Evolutionary conservation across 2,329 filamentous ascomycete species (phyloP).

Genomic region (Trichoderma sp.): DNA sequence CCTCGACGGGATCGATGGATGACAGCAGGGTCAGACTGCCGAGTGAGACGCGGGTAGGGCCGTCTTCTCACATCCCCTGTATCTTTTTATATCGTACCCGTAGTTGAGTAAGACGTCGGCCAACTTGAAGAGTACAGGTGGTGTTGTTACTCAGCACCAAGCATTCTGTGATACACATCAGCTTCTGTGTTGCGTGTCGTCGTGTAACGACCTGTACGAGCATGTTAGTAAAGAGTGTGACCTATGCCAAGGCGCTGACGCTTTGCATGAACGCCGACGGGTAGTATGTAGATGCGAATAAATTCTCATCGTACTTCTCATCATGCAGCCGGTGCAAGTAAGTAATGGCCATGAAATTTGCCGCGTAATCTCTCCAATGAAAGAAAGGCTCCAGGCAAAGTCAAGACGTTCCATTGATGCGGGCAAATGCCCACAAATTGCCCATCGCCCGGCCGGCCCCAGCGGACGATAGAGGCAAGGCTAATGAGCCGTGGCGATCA

Average conservation of each 20-base stretch:
- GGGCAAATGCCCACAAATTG: not conserved
- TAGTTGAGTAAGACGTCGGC: not conserved
- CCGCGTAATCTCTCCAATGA: slow-evolving; percentile 8
- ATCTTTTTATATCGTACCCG: not conserved
- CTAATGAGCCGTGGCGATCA: not conserved
- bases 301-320: not conserved
- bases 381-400: not conserved
- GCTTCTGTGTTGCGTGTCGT: not conserved
- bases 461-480: not conserved
- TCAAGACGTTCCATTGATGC: slow-evolving; percentile 7
- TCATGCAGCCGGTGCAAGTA: not conserved
- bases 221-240: not conserved
- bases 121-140: not conserved
- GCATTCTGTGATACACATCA: not conserved
- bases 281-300: not conserved
- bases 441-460: not conserved
- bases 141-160: not conserved
- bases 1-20: not conserved
- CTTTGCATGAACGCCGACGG: not conserved
- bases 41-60: slow-evolving; percentile 4
- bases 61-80: slow-evolving; percentile 9
- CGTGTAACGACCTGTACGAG: not conserved
- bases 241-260: not conserved
- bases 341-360: not conserved
- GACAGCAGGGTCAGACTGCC: slow-evolving; percentile 5